Evolutionary conservation across 2,329 filamentous ascomycete species (phyloP).

Genomic region (Didymella arachidicola): DNA sequence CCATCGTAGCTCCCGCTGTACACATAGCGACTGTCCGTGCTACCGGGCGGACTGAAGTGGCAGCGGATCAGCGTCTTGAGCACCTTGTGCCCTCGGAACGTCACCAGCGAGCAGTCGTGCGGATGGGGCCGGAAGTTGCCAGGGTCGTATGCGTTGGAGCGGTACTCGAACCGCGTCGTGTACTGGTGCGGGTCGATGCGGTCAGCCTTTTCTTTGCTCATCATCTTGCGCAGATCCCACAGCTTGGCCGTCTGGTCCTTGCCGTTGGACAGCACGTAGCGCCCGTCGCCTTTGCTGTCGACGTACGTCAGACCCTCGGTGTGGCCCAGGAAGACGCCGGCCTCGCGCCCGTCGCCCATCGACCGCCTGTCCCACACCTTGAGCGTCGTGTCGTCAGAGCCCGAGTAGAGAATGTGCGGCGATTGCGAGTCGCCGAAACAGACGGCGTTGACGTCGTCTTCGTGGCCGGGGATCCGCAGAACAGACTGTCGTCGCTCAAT

Average conservation of each 20-base stretch:
- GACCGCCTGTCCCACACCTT: slow-evolving; percentile 94
- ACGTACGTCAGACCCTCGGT: slow-evolving; percentile 72
- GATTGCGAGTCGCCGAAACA: slow-evolving; percentile 90
- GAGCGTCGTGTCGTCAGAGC: slow-evolving; percentile 90
- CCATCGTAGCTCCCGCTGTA: slow-evolving; percentile 92
- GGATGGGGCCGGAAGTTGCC: slow-evolving; percentile 75
- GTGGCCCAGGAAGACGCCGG: slow-evolving; percentile 70
- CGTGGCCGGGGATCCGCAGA: slow-evolving; percentile 78
- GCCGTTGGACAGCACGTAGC: slow-evolving; percentile 91
- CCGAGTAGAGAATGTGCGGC: slow-evolving; percentile 94
- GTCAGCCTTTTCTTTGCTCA: slow-evolving; percentile 72
- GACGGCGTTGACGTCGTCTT: slow-evolving; percentile 93
- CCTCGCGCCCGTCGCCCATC: slow-evolving; percentile 68
- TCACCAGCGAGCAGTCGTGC: slow-evolving; percentile 89
- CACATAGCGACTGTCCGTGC: slow-evolving; percentile 89
- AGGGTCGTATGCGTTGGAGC: slow-evolving; percentile 71
- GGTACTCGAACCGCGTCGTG: slow-evolving; percentile 76
- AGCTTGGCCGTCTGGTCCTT: slow-evolving; percentile 98
- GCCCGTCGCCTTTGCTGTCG: slow-evolving; percentile 83
- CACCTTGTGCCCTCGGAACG: slow-evolving; percentile 89
- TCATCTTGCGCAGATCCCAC: slow-evolving; percentile 93
- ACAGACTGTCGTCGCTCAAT: slow-evolving; percentile 80
- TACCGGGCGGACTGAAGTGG: slow-evolving; percentile 88
- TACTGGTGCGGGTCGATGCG: slow-evolving; percentile 64
- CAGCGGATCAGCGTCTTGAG: slow-evolving; percentile 91